Conservation (phyloP, 371 early-diverging fungal species). For the Apophysomyces variabilis region DNA sequence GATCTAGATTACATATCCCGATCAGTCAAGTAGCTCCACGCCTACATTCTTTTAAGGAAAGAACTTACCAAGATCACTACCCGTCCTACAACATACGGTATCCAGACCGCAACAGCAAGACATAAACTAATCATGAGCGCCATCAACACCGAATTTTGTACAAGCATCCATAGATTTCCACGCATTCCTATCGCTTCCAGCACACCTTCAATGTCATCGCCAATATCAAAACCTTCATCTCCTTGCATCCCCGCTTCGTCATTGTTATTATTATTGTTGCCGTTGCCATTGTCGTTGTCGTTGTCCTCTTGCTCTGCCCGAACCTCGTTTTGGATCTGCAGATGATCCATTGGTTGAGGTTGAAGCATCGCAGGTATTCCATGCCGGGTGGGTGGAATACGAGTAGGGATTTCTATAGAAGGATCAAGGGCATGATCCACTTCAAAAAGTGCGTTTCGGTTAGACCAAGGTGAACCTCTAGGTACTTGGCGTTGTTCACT, state of each 20-base stretch:
- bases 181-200: conserved; percentile 90
- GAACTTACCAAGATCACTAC: conserved; percentile 48
- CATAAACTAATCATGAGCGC: conserved; percentile 72
- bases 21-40: neutral
- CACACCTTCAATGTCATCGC: conserved; percentile 80
- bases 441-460: neutral
- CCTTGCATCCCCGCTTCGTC: conserved; percentile 35
- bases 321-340: neutral
- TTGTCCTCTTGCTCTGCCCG: conserved; percentile 19
- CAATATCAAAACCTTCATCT: conserved; percentile 57
- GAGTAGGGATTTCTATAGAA: neutral
- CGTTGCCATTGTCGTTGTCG: conserved; percentile 1
- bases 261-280: conserved; percentile 14
- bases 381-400: neutral
- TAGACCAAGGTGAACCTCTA: conserved; percentile 13
- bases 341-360: neutral
- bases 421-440: neutral
- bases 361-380: neutral
- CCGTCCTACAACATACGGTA: conserved; percentile 77
- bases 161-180: conserved; percentile 75
- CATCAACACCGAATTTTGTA: conserved; percentile 83
- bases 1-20: conserved; percentile 27
- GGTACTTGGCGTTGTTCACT: conserved; percentile 24
- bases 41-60: neutral
- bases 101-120: conserved; percentile 73